phyloP scores from a whole-genome alignment of 345 rosid species.

The Eucalyptus sideroxylon region DNA sequence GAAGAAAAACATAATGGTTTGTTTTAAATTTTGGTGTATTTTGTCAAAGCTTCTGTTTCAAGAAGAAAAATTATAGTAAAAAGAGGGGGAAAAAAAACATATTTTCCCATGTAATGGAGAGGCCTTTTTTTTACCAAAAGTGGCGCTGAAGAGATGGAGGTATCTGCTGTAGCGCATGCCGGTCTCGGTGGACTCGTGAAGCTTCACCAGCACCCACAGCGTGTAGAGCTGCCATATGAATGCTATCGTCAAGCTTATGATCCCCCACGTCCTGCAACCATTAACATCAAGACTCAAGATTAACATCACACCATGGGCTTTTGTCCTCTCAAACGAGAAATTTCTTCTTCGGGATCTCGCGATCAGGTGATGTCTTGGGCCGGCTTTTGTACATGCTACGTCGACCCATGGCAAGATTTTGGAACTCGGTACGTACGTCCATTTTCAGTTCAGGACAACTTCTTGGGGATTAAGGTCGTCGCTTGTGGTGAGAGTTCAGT shows the following conservation, averaged over 20 bases:
- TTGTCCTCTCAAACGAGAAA: background rate
- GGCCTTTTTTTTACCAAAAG: constrained; percentile 1
- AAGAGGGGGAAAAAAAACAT: too few relatives aligned
- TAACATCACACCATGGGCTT: background rate
- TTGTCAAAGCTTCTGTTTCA: background rate
- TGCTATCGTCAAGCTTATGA: constrained; percentile 14
- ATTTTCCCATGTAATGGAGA: too few relatives aligned
- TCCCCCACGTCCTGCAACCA: constrained; percentile 4
- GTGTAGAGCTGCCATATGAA: constrained; percentile 26
- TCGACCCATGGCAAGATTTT: background rate
- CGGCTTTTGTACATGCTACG: background rate
- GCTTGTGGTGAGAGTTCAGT: background rate
- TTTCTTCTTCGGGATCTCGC: background rate
- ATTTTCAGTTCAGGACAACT: background rate
- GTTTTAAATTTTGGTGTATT: background rate
- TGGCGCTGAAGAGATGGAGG: constrained; percentile 8
- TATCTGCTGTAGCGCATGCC: constrained; percentile 23
- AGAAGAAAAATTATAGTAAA: background rate
- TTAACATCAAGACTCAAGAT: background rate
- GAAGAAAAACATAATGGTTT: background rate
- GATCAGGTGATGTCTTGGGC: background rate
- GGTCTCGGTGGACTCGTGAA: constrained; percentile 17
- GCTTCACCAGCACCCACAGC: constrained; percentile 12
- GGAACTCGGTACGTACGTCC: background rate
- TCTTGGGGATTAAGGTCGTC: background rate